phyloP scores from a whole-genome alignment of 2,329 filamentous ascomycete genomes.

The Ophiosphaerella narmari region DNA sequence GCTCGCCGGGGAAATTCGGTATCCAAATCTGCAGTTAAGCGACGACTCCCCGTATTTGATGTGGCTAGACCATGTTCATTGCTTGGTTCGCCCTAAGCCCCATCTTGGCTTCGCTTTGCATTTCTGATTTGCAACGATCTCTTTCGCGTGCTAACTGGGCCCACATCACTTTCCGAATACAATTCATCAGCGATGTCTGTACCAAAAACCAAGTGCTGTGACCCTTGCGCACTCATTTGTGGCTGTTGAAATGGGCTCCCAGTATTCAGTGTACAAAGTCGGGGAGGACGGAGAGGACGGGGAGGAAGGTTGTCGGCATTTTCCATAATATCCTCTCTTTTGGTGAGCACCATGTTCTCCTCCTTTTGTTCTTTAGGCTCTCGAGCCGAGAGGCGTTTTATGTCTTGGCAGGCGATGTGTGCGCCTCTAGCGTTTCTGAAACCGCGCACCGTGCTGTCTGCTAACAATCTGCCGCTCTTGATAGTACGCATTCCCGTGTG shows the following conservation, averaged over 20 bases:
- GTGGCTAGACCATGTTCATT: too few species aligned
- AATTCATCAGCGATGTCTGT: neutral
- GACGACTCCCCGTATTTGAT: too few species aligned
- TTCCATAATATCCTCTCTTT: neutral
- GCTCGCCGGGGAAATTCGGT: neutral
- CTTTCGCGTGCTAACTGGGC: too few species aligned
- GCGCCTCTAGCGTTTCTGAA: too few species aligned
- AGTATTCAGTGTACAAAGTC: neutral
- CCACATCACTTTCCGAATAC: neutral
- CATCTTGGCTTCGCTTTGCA: too few species aligned
- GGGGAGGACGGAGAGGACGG: too few species aligned
- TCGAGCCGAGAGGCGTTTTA: neutral
- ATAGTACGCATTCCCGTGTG: too few species aligned
- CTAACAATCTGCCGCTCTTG: too few species aligned
- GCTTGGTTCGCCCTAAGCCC: too few species aligned
- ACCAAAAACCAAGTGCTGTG: slow-evolving; percentile 6
- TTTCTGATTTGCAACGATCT: too few species aligned
- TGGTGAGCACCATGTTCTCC: neutral
- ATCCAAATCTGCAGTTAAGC: too few species aligned
- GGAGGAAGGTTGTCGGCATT: too few species aligned
- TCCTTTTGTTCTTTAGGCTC: neutral
- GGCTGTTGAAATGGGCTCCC: slow-evolving; percentile 9
- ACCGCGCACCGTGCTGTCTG: neutral
- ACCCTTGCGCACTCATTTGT: slow-evolving; percentile 6
- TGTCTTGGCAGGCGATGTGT: neutral